Conservation (phyloP, 495 filamentous ascomycete species). For the Penicillium canescens region DNA sequence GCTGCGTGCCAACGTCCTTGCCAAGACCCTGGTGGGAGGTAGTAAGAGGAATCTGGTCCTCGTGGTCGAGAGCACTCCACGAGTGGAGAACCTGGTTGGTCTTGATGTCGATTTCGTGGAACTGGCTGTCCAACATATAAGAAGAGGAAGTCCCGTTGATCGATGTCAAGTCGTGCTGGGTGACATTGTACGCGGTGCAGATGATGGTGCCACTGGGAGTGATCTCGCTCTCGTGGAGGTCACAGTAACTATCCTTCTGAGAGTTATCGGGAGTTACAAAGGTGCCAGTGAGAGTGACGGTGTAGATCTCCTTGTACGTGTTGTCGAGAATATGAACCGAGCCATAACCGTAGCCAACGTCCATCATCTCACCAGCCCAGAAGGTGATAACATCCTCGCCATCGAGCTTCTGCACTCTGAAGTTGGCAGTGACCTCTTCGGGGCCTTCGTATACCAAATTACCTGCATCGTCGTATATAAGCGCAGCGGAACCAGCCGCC, state of each 20-base stretch:
- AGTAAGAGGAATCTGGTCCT: slow-evolving; percentile 16
- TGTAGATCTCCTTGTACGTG: slow-evolving; percentile 40
- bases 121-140: slow-evolving; percentile 48
- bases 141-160: slow-evolving; percentile 37
- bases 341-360: slow-evolving; percentile 34
- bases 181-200: slow-evolving; percentile 56
- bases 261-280: slow-evolving; percentile 31
- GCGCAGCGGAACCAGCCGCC: slow-evolving; percentile 27
- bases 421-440: slow-evolving; percentile 35
- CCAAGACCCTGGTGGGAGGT: slow-evolving; percentile 26
- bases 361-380: slow-evolving; percentile 38
- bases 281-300: slow-evolving; percentile 26
- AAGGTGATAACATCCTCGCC: slow-evolving; percentile 37
- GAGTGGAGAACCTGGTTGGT: slow-evolving; percentile 33
- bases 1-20: slow-evolving; percentile 19
- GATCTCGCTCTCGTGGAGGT: slow-evolving; percentile 50
- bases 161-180: slow-evolving; percentile 45
- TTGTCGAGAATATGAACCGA: slow-evolving; percentile 39
- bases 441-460: slow-evolving; percentile 37
- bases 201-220: slow-evolving; percentile 51
- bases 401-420: slow-evolving; percentile 33
- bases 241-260: slow-evolving; percentile 33
- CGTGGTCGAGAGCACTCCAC: slow-evolving; percentile 35
- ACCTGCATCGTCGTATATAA: slow-evolving; percentile 37
- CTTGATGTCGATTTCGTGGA: slow-evolving; percentile 43